Evolutionary conservation across 2,329 filamentous ascomycete species (phyloP).

Genomic region (Ophiostoma australiae): DNA sequence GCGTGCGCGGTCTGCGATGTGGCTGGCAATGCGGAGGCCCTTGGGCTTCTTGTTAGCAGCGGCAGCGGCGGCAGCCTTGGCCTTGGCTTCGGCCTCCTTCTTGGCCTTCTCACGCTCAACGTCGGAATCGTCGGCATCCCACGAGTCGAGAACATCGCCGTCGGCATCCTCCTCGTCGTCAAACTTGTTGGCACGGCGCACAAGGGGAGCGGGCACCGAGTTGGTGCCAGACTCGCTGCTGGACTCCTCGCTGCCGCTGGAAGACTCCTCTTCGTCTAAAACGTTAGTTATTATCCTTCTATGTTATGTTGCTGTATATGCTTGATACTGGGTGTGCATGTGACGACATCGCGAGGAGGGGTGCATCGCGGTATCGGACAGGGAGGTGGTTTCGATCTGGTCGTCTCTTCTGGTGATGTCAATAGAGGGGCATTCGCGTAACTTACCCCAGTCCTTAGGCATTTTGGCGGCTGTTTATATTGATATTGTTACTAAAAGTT

Average conservation of each 20-base stretch:
- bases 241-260: slow-evolving; percentile 31
- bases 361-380: slow-evolving; percentile 2
- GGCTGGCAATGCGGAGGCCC: slow-evolving; percentile 77
- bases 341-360: not conserved
- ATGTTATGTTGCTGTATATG: not conserved
- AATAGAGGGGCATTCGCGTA: slow-evolving; percentile 12
- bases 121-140: slow-evolving; percentile 97
- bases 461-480: not conserved
- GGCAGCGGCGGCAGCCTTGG: slow-evolving; percentile 81
- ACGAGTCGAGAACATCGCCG: slow-evolving; percentile 84
- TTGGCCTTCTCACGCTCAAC: slow-evolving; percentile 92
- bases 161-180: slow-evolving; percentile 86
- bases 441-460: slow-evolving; percentile 17
- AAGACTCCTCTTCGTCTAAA: slow-evolving; percentile 6
- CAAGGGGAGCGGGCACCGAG: slow-evolving; percentile 38
- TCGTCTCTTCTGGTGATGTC: not conserved
- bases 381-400: not conserved
- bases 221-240: slow-evolving; percentile 34
- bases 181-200: slow-evolving; percentile 59
- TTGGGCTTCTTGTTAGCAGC: slow-evolving; percentile 89
- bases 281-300: not conserved
- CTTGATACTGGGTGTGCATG: not conserved
- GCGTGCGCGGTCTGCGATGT: slow-evolving; percentile 57
- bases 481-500: not conserved
- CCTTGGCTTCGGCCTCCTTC: slow-evolving; percentile 79